Evolutionary conservation across 2,329 filamentous ascomycete species (phyloP).

Genomic region (Leptographium wingfieldii): DNA sequence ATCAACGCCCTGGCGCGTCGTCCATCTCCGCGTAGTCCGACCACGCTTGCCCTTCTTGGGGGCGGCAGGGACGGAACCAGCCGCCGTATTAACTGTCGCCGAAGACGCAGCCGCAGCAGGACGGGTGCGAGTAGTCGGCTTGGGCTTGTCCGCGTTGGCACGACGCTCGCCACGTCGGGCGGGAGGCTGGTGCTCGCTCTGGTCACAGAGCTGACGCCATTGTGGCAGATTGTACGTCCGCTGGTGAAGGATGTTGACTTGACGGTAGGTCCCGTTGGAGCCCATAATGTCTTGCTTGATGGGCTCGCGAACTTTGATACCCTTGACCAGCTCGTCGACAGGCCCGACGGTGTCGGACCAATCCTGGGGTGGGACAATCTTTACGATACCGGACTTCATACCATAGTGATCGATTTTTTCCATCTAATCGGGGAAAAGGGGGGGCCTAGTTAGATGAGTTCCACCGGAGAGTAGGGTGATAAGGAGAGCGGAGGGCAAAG

Average conservation of each 20-base stretch:
- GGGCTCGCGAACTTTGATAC: constrained; percentile 86
- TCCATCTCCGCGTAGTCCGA: constrained; percentile 21
- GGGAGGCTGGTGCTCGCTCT: constrained; percentile 90
- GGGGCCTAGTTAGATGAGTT: neutral
- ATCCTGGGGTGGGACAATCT: constrained; percentile 85
- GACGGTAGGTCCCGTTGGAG: constrained; percentile 86
- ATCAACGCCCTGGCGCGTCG: constrained; percentile 25
- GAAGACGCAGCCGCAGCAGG: constrained; percentile 18
- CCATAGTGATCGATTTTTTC: constrained; percentile 83
- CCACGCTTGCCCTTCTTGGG: constrained; percentile 15
- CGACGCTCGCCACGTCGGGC: constrained; percentile 76
- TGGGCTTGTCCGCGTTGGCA: constrained; percentile 43
- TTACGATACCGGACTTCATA: constrained; percentile 95
- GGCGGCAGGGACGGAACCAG: neutral
- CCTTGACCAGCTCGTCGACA: constrained; percentile 77
- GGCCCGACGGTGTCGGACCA: constrained; percentile 74
- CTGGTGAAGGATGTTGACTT: constrained; percentile 93
- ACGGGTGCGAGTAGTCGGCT: constrained; percentile 26
- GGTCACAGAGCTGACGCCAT: constrained; percentile 86
- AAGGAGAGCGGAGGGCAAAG: neutral
- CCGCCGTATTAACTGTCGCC: neutral
- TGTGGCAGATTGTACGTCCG: constrained; percentile 93
- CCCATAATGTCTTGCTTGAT: constrained; percentile 98
- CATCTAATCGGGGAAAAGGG: constrained; percentile 33
- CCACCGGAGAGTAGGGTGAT: neutral